Evolutionary conservation across 805 yeast genomes (phyloP).

Genomic region (Scheffersomyces coipomensis): DNA sequence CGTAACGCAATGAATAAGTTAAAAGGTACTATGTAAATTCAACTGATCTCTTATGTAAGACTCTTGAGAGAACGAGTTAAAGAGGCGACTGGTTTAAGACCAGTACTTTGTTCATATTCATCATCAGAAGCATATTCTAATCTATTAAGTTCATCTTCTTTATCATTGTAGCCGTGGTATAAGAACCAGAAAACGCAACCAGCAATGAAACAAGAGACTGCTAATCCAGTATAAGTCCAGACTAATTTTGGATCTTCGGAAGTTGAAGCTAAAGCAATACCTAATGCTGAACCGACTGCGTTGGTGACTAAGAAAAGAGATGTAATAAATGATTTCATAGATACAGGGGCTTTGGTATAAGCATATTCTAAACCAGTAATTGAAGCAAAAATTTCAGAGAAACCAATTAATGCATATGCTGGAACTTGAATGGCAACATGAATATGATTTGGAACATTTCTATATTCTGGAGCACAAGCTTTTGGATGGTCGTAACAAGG

Average conservation of each 20-base stretch:
- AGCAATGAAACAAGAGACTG: conserved; percentile 52
- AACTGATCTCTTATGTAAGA: conserved; percentile 1
- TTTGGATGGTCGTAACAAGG: conserved; percentile 69
- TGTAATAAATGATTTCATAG: conserved; percentile 64
- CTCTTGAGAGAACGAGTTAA: conserved; percentile 5
- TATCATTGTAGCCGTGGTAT: conserved; percentile 52
- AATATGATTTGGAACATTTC: conserved; percentile 48
- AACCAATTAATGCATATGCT: conserved; percentile 69
- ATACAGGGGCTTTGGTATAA: conserved; percentile 73
- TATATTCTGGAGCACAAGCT: conserved; percentile 43
- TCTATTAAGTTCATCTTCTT: conserved; percentile 55
- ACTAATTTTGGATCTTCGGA: conserved; percentile 66
- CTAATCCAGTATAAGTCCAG: conserved; percentile 67
- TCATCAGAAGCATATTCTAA: conserved; percentile 35
- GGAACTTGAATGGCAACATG: conserved; percentile 69
- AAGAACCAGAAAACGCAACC: conserved; percentile 61
- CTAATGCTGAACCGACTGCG: conserved; percentile 76
- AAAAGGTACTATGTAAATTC: too few relatives aligned
- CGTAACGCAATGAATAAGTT: too few relatives aligned
- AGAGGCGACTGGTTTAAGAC: conserved; percentile 16
- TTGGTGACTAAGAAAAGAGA: conserved; percentile 63
- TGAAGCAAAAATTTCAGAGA: conserved; percentile 75
- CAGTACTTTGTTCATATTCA: conserved; percentile 7
- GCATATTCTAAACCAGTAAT: conserved; percentile 82
- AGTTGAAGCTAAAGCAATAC: conserved; percentile 67